These are phyloP conservation scores for Mortierella sp. DNA, from an alignment of 371 early-diverging fungal species.

Conservation along the genomic window DNA sequence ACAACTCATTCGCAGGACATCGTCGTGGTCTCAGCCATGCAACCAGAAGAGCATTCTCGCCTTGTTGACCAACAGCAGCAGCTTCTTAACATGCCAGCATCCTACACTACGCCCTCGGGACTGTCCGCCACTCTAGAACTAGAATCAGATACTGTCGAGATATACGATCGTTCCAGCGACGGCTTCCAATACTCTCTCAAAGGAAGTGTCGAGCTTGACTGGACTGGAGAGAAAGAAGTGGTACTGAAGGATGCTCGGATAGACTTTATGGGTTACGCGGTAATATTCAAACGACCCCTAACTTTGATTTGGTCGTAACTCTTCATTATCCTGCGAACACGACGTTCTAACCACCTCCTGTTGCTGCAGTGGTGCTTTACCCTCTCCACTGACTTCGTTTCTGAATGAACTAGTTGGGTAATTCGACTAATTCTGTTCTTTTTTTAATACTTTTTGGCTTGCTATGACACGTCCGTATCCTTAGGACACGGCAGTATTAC, in stretches of 20 bases:
- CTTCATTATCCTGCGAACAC: neutral
- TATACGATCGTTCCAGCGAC: conserved; percentile 52
- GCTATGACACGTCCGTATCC: too few species aligned
- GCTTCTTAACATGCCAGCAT: neutral
- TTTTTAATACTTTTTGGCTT: too few species aligned
- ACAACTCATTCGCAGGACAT: conserved; percentile 13
- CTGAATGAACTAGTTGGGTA: too few species aligned
- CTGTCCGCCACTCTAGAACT: conserved; percentile 35
- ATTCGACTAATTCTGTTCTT: too few species aligned
- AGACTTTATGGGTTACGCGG: conserved; percentile 55
- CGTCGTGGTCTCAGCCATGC: neutral
- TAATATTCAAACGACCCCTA: conserved; percentile 3
- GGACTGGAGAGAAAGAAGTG: conserved; percentile 29
- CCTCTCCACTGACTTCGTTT: too few species aligned
- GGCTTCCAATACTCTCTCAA: conserved; percentile 51
- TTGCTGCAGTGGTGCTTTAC: too few species aligned
- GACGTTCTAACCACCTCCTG: neutral
- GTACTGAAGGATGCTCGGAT: conserved; percentile 48
- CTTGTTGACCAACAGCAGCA: neutral
- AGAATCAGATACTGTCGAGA: conserved; percentile 50
- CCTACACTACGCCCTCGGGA: conserved; percentile 28
- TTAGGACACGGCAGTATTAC: conserved; percentile 51
- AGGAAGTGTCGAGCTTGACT: conserved; percentile 41
- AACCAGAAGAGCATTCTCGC: conserved; percentile 3
- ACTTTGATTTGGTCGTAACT: neutral